Evolutionary conservation across 1,284 basidiomycete species (phyloP).

Genomic region (Cryptococcus neoformans): DNA sequence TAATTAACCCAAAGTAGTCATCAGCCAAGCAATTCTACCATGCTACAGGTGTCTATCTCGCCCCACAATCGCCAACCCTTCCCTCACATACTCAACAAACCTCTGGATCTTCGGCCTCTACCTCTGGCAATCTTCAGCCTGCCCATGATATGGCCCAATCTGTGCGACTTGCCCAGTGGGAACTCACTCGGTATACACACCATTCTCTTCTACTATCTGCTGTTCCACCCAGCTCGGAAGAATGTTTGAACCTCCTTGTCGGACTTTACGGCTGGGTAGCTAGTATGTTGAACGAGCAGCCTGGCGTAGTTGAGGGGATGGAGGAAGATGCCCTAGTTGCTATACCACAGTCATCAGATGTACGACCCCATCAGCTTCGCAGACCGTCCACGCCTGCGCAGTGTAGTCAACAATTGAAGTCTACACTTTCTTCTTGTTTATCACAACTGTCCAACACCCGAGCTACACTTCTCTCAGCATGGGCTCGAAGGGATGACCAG

Average conservation of each 20-base stretch:
- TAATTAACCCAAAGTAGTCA: constrained; percentile 15
- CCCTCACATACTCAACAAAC: constrained; percentile 4
- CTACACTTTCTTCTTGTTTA: constrained; percentile 27
- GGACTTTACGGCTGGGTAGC: constrained; percentile 46
- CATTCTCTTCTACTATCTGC: constrained; percentile 47
- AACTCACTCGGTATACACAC: constrained; percentile 41
- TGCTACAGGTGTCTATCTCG: constrained; percentile 36
- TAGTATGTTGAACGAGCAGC: constrained; percentile 28
- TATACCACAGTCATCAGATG: background rate
- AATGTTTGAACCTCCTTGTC: constrained; percentile 43
- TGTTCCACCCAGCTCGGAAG: constrained; percentile 44
- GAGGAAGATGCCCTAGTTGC: background rate
- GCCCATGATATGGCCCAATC: constrained; percentile 37
- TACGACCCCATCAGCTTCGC: background rate
- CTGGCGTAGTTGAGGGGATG: constrained; percentile 1
- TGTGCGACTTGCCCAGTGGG: constrained; percentile 39
- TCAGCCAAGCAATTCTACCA: constrained; percentile 45
- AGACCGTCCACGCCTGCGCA: background rate
- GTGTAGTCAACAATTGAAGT: constrained; percentile 20
- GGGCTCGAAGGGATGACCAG: constrained; percentile 34
- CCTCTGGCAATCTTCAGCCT: constrained; percentile 6
- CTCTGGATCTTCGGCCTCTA: constrained; percentile 2
- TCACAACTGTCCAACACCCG: constrained; percentile 30
- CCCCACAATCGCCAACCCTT: constrained; percentile 15
- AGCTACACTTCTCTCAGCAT: constrained; percentile 30